Base-by-base conservation (phyloP, 345 rosid genomes). In the Populus pruinosa region DNA sequence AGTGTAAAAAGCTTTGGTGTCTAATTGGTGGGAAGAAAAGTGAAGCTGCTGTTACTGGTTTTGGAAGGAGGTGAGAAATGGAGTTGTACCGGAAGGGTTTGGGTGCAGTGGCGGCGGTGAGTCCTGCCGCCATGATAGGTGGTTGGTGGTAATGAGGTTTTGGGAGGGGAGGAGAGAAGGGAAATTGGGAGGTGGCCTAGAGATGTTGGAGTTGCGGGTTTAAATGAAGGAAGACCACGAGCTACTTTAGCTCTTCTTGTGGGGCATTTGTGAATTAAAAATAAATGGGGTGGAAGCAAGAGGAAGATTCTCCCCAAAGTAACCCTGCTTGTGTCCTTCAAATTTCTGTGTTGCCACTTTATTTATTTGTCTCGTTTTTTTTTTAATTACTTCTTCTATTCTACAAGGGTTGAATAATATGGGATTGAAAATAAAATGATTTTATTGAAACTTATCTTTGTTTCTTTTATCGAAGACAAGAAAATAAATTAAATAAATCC, bases 121-220 rank as follows among this genome's bases (percentile, higher is more conserved):
- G 84, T 8, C 91, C 91, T 8, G 88, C 91, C 83, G 93, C 98
- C 98, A 96, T 95, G 56, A 80, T 21, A 79, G 75, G 72, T 47
- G 70, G 78, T 5, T 47, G 25, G 33, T 17, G 61, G 8, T 10
- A 21, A 38, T 8, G n/a, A 67, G n/a, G 71, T 1, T 66, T 4
- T 29, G n/a, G n/a, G 72, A 43, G 39, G 39, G 35, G 41, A 44
- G 6, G 21, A 73, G 66, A 31, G n/a, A 35, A 8, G 23, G 16
- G 23, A 9, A 13, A 17, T 8, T 27, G 69, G 69, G 10, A 61
- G n/a, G 36, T 5, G n/a, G 25, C 12, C 8, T 47, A 17, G 21
- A 2, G 27, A 18, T 49, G 50, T 0, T 6, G 70, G 53, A 5
- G 6, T 56, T 18, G 67, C 2, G 27, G 21, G 75, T 39, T 77